phyloP scores from a whole-genome alignment of 305 asterid genomes.

The Fraxinus sp. region DNA sequence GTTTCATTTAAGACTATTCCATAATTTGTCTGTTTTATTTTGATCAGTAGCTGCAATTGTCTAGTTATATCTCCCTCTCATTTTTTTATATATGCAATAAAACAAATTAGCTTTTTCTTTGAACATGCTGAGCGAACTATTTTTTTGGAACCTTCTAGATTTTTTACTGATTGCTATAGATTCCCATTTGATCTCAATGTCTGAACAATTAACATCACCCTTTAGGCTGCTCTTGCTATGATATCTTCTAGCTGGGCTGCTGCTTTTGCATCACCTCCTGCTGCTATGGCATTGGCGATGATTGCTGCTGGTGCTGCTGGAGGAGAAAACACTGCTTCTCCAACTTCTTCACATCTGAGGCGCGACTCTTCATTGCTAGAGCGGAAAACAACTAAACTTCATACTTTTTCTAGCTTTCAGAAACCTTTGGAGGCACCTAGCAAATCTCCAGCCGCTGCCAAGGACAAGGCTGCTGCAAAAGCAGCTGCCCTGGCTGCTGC shows the following conservation, averaged over 20 bases:
- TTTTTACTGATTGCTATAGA: neutral
- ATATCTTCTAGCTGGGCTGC: slow-evolving; percentile 99
- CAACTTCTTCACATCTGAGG: slow-evolving; percentile 62
- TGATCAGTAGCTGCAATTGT: neutral
- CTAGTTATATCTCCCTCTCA: neutral
- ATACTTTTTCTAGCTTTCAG: slow-evolving; percentile 94
- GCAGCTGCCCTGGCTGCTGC: slow-evolving; percentile 99
- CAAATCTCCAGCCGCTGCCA: slow-evolving; percentile 68
- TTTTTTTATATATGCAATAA: slow-evolving; percentile 16
- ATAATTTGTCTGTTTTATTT: neutral
- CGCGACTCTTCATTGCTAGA: slow-evolving; percentile 95
- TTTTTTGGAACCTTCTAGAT: slow-evolving; percentile 5
- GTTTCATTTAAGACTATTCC: neutral
- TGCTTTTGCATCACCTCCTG: slow-evolving; percentile 99
- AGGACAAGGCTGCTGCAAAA: slow-evolving; percentile 98
- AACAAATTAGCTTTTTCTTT: neutral
- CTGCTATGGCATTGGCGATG: slow-evolving; percentile 98
- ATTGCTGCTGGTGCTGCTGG: slow-evolving; percentile 99
- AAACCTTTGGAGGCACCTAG: slow-evolving; percentile 75
- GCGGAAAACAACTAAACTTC: slow-evolving; percentile 76
- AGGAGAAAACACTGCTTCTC: slow-evolving; percentile 72
- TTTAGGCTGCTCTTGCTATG: slow-evolving; percentile 96
- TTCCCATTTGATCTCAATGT: slow-evolving; percentile 23
- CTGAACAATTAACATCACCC: slow-evolving; percentile 27
- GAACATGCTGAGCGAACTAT: slow-evolving; percentile 13